Evolutionary conservation across 202 grass and related monocot species (phyloP), one percentile per base, ranked within the genome.

Genomic region (Alloteropsis angusta): DNA sequence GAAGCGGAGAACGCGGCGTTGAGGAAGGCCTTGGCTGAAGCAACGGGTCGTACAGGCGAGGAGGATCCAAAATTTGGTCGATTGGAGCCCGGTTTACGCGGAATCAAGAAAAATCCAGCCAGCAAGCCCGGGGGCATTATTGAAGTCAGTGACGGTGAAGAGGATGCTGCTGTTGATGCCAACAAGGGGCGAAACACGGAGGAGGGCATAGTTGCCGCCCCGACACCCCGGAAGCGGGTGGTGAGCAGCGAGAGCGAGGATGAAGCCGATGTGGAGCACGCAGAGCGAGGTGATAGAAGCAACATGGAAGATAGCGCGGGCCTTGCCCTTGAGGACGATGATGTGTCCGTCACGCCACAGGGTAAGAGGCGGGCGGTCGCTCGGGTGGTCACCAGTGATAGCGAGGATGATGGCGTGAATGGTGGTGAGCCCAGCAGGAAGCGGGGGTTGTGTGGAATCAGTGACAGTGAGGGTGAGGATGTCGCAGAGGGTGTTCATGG

Each of bases 381-480:
- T 43, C 54, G 1, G 44, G 69, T 83, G 16, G 11, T 83, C 45
- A 80, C 19, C 11, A 85, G 65, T 3, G 84, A 89, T 5, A 86
- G 79, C 25, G 83, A 86, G 43, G 50, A 65, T 45, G 84, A 54
- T 30, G 28, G 28, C 3, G 28, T 30, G 3, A 55, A 13, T 63
- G n/a, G 0, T 9, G 26, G 5, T 48, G 52, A 18, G 11, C 61
- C 45, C 18, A 41, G 75, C 25, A 80, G 76, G 58, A 85, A 89
- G 64, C 89, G 60, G 7, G 44, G 17, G 2, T 36, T 57, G 17
- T 42, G 47, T 52, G 75, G 60, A 52, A 11, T 55, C 41, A 72
- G 82, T 39, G 89, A 85, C 15, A 78, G 78, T 30, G 89, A 82
- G 22, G 61, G 60, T 69, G 75, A 85, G 4, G 45, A 59, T 68